These are phyloP conservation scores for Williopsis jadinii DNA, from an alignment of 1,139 yeast species.

Conservation along the genomic window DNA sequence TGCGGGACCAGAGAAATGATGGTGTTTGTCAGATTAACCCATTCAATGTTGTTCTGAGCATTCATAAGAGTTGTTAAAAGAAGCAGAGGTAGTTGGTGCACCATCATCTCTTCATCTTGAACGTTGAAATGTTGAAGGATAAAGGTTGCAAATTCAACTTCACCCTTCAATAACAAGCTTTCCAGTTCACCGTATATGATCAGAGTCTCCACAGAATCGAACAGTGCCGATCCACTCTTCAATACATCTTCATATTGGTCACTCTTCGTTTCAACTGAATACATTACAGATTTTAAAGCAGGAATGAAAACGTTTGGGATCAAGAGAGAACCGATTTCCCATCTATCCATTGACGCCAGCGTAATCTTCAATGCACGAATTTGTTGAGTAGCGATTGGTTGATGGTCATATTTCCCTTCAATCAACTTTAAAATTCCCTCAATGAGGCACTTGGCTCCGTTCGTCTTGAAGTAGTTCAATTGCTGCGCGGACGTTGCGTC, in stretches of 20 bases:
- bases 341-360: slow-evolving; percentile 74
- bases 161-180: slow-evolving; percentile 27
- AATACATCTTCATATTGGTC: slow-evolving; percentile 37
- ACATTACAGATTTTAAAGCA: slow-evolving; percentile 37
- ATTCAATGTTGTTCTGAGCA: slow-evolving; percentile 17
- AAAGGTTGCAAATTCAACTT: slow-evolving; percentile 45
- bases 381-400: slow-evolving; percentile 25
- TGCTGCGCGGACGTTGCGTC: slow-evolving; percentile 12
- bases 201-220: slow-evolving; percentile 78
- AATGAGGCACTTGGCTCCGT: slow-evolving; percentile 46
- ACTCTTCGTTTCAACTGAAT: slow-evolving; percentile 13
- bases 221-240: slow-evolving; percentile 56
- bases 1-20: slow-evolving; percentile 49
- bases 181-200: slow-evolving; percentile 68
- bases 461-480: slow-evolving; percentile 48
- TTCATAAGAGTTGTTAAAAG: slow-evolving; percentile 38
- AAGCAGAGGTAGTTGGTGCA: slow-evolving; percentile 67
- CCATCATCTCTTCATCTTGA: slow-evolving; percentile 80
- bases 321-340: slow-evolving; percentile 81
- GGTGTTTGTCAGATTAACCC: slow-evolving; percentile 32
- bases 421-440: slow-evolving; percentile 48
- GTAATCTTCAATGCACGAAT: slow-evolving; percentile 56
- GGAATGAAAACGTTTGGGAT: slow-evolving; percentile 69
- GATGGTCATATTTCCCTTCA: slow-evolving; percentile 25
- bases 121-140: slow-evolving; percentile 62